phyloP scores from a whole-genome alignment of 805 yeast genomes.

The Ogataea ganodermae region DNA sequence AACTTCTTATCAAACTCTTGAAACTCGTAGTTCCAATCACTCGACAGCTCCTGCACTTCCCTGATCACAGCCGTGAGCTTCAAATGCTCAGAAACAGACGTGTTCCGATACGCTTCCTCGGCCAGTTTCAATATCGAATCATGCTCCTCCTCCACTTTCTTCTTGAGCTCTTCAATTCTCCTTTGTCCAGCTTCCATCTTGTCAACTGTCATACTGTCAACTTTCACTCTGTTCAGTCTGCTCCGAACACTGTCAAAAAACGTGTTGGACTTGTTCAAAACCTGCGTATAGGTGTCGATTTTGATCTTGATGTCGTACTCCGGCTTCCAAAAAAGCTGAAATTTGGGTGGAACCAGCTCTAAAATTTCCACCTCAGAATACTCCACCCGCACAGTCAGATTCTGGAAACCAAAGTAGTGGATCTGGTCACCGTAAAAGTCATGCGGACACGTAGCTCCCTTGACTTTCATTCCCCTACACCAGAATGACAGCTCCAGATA shows the following conservation, averaged over 20 bases:
- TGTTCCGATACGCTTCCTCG: conserved; percentile 51
- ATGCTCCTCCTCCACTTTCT: conserved; percentile 53
- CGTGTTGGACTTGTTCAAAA: conserved; percentile 50
- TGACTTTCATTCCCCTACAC: conserved; percentile 60
- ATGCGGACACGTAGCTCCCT: conserved; percentile 68
- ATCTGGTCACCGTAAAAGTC: conserved; percentile 81
- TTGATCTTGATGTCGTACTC: conserved; percentile 69
- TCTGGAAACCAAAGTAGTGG: conserved; percentile 81
- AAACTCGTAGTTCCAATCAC: conserved; percentile 85
- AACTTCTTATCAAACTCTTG: conserved; percentile 74
- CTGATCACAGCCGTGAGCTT: conserved; percentile 69
- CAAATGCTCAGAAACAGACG: conserved; percentile 65
- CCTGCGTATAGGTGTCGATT: conserved; percentile 56
- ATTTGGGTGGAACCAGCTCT: conserved; percentile 76
- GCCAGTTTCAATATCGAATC: conserved; percentile 45
- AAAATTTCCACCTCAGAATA: conserved; percentile 73
- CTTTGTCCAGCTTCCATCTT: conserved; percentile 67
- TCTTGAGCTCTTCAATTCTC: conserved; percentile 59
- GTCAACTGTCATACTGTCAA: conserved; percentile 71
- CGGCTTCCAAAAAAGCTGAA: conserved; percentile 70
- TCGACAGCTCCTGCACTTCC: conserved; percentile 76
- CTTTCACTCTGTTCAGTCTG: conserved; percentile 74
- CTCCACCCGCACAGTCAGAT: conserved; percentile 76
- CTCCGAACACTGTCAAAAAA: conserved; percentile 76
- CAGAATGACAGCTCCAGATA: conserved; percentile 85